A percentile compares a stretch with the other conserved stretches of the same genome.
Evolutionary conservation across 331 rosid genomes (phyloP).

Genomic region (Malus hybrid): DNA sequence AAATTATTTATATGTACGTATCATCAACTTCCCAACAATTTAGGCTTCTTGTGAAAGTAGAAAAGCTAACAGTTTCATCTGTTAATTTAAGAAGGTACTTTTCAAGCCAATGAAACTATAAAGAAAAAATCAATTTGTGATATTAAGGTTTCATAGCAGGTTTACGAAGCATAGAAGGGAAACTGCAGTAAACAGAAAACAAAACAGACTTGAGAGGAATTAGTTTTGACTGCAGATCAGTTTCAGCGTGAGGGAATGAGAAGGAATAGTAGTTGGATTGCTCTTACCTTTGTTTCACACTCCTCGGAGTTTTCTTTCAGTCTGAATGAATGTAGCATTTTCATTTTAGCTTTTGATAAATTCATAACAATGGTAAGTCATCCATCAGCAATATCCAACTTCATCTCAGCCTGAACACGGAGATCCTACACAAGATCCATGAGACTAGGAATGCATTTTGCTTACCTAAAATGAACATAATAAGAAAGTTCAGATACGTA

Average conservation of each 20-base stretch:
- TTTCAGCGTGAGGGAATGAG: background rate
- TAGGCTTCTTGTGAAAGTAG: background rate
- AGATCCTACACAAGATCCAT: background rate
- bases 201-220: background rate
- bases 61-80: background rate
- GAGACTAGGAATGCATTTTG: background rate
- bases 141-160: background rate
- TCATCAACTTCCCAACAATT: background rate
- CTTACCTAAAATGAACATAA: background rate
- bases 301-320: background rate
- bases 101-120: background rate
- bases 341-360: background rate
- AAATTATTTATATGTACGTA: background rate
- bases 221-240: background rate
- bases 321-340: background rate
- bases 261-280: background rate
- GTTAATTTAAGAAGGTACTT: background rate
- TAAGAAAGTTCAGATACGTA: background rate
- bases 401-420: conserved; percentile 1
- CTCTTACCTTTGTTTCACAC: background rate
- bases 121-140: too few relatives aligned
- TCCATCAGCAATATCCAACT: conserved; percentile 2
- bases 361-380: background rate
- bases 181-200: background rate
- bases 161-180: background rate